Conservation (phyloP, 2,329 filamentous ascomycete genomes). For the Phaeomoniella chlamydospora region DNA sequence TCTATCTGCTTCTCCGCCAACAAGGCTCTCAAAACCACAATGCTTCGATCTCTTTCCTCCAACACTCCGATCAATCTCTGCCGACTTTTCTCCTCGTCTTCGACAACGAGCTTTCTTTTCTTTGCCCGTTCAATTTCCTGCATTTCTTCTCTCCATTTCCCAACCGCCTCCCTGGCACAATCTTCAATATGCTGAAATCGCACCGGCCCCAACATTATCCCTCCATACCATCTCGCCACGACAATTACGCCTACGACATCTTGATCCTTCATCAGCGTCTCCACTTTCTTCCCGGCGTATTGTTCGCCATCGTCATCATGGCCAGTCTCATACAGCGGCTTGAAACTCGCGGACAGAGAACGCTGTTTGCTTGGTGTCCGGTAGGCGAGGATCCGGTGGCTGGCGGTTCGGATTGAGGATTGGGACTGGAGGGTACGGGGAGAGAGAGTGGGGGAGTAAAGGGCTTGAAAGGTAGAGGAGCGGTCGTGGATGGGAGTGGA, state of each 20-base stretch:
- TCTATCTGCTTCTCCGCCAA: slow-evolving; percentile 26
- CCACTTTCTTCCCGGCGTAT: slow-evolving; percentile 32
- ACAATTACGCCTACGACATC: slow-evolving; percentile 31
- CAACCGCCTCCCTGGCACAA: slow-evolving; percentile 31
- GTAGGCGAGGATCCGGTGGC: slow-evolving; percentile 37
- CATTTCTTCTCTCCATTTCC: slow-evolving; percentile 19
- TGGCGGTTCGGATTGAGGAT: slow-evolving; percentile 28
- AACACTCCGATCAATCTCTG: slow-evolving; percentile 23
- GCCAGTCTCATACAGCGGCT: slow-evolving; percentile 25
- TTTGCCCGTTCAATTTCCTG: slow-evolving; percentile 14
- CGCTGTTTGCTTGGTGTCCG: slow-evolving; percentile 31
- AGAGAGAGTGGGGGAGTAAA: slow-evolving; percentile 30
- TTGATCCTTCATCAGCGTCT: slow-evolving; percentile 29
- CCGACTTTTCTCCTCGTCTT: slow-evolving; percentile 16
- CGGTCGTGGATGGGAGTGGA: slow-evolving; percentile 34
- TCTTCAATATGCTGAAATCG: slow-evolving; percentile 38
- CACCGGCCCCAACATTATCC: slow-evolving; percentile 35
- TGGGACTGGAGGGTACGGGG: slow-evolving; percentile 26
- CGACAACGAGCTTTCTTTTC: slow-evolving; percentile 18
- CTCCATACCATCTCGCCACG: slow-evolving; percentile 41
- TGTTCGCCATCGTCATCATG: slow-evolving; percentile 41
- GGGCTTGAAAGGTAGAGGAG: slow-evolving; percentile 34
- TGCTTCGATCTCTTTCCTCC: slow-evolving; percentile 31
- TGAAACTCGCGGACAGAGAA: slow-evolving; percentile 23
- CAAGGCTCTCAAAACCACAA: slow-evolving; percentile 29